Conservation (phyloP, 768 basidiomycete species). For the Amanita subjunquillea region DNA sequence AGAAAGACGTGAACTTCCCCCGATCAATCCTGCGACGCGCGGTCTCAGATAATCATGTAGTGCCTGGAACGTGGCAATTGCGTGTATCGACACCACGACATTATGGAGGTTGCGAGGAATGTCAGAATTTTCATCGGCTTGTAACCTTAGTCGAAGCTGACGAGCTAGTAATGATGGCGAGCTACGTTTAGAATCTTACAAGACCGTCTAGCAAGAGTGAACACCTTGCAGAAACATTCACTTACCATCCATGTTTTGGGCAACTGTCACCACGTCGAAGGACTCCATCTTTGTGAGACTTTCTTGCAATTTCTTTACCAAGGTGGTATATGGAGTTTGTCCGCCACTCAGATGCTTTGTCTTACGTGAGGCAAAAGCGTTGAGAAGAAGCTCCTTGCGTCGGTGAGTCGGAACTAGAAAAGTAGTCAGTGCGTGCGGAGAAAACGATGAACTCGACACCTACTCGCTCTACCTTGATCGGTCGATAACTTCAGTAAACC, state of each 20-base stretch:
- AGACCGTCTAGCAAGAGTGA: conserved; percentile 3
- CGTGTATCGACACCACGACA: conserved; percentile 95
- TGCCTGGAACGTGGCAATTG: conserved; percentile 96
- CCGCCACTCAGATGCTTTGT: conserved; percentile 28
- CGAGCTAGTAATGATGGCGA: conserved; percentile 89
- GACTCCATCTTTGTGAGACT: conserved; percentile 91
- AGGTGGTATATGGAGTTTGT: conserved; percentile 57
- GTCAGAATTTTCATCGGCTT: conserved; percentile 85
- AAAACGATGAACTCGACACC: conserved; percentile 14
- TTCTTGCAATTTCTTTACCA: conserved; percentile 96
- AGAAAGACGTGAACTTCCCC: conserved; percentile 57
- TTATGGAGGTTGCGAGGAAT: conserved; percentile 81
- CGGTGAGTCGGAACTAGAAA: conserved; percentile 46
- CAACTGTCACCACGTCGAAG: conserved; percentile 88
- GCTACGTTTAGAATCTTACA: conserved; percentile 76
- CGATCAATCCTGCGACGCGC: conserved; percentile 65
- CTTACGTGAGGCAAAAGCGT: conserved; percentile 57
- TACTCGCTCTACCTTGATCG: conserved; percentile 50
- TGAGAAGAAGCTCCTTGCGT: conserved; percentile 72
- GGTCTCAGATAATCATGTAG: conserved; percentile 94
- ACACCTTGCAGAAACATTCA: conserved; percentile 5
- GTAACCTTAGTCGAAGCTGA: conserved; percentile 79
- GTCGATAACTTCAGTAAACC: conserved; percentile 76
- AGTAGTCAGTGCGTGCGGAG: background rate
- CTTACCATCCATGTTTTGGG: conserved; percentile 73